phyloP scores from a whole-genome alignment of 1,284 basidiomycete genomes.

The Boletus austroedulis region DNA sequence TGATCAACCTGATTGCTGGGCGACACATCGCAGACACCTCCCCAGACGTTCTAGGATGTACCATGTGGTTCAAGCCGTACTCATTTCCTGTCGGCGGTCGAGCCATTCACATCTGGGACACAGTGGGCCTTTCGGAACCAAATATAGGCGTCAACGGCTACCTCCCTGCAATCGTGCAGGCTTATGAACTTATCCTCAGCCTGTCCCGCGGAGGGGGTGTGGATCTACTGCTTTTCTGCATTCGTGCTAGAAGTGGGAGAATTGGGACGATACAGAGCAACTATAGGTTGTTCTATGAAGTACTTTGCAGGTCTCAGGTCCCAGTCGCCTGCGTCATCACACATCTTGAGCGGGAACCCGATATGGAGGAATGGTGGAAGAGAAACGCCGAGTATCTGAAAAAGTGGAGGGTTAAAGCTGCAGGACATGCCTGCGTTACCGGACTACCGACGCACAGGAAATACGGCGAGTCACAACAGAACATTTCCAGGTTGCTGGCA shows the following conservation, averaged over 20 bases:
- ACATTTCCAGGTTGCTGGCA: slow-evolving; percentile 19
- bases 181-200: slow-evolving; percentile 36
- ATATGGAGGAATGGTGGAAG: slow-evolving; percentile 35
- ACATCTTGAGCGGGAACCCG: slow-evolving; percentile 37
- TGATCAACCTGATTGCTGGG: slow-evolving; percentile 36
- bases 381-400: slow-evolving; percentile 25
- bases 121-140: slow-evolving; percentile 41
- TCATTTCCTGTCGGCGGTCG: slow-evolving; percentile 16
- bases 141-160: slow-evolving; percentile 25
- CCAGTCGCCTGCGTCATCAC: slow-evolving; percentile 42
- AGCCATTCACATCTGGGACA: slow-evolving; percentile 38
- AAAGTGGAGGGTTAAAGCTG: slow-evolving; percentile 26
- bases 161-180: slow-evolving; percentile 36
- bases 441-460: slow-evolving; percentile 29
- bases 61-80: slow-evolving; percentile 30
- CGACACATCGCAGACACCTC: slow-evolving; percentile 24
- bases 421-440: slow-evolving; percentile 33
- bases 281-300: slow-evolving; percentile 39
- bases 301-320: slow-evolving; percentile 35
- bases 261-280: slow-evolving; percentile 35
- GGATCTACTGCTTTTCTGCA: slow-evolving; percentile 40
- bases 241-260: slow-evolving; percentile 38
- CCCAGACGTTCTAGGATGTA: slow-evolving; percentile 29
- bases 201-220: slow-evolving; percentile 34
- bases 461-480: slow-evolving; percentile 24